A percentile compares a stretch with the other conserved stretches of the same genome.
phyloP scores from a whole-genome alignment of 1,284 basidiomycete genomes.

The Peniophora sp. region DNA sequence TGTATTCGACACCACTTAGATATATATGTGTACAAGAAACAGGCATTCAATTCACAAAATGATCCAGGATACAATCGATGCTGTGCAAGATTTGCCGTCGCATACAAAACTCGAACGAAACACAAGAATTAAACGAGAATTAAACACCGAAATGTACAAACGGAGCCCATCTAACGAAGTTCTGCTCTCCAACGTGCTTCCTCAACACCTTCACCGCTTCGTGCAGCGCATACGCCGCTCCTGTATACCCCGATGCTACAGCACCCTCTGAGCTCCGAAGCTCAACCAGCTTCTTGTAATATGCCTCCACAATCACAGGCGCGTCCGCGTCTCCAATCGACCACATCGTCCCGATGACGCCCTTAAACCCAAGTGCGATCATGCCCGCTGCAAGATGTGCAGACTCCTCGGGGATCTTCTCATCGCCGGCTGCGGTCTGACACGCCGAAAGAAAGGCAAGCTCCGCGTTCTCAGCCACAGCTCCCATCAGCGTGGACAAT shows the following conservation, averaged over 20 bases:
- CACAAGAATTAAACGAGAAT: slow-evolving; percentile 16
- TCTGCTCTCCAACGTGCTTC: neutral
- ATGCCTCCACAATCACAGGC: slow-evolving; percentile 8
- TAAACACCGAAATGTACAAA: neutral
- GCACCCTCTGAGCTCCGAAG: neutral
- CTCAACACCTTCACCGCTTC: neutral
- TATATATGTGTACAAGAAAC: no score
- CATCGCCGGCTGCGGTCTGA: slow-evolving; percentile 15
- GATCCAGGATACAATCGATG: no score
- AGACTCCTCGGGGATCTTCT: slow-evolving; percentile 13
- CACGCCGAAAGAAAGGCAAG: slow-evolving; percentile 18
- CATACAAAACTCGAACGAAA: no score
- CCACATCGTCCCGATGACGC: slow-evolving; percentile 18
- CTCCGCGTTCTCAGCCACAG: neutral
- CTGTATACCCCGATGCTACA: neutral
- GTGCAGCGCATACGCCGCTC: slow-evolving; percentile 2
- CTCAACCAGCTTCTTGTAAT: slow-evolving; percentile 2
- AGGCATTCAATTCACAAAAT: slow-evolving; percentile 19
- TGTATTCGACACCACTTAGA: no score
- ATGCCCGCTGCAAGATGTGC: slow-evolving; percentile 19
- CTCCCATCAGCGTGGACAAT: neutral
- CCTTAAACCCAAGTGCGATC: slow-evolving; percentile 15
- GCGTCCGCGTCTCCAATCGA: slow-evolving; percentile 11
- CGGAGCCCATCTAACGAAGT: neutral
- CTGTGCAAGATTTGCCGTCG: no score